Conservation (phyloP, 805 yeast genomes). For the Blastobotrys terrestris region DNA sequence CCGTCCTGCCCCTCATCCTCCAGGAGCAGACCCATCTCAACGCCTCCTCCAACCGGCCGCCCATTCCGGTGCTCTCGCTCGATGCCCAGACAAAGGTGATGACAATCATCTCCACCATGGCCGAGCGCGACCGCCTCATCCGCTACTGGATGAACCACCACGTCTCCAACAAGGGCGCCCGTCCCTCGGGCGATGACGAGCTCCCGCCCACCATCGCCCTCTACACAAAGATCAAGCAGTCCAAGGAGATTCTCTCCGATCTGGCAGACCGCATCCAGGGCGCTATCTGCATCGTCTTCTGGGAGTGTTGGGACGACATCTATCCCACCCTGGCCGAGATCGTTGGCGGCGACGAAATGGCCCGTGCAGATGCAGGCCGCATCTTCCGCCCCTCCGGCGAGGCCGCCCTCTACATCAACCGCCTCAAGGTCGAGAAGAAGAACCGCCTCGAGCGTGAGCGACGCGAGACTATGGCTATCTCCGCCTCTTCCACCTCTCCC, state of each 20-base stretch:
- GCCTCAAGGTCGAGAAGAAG: constrained; percentile 18
- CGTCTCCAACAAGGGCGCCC: constrained; percentile 12
- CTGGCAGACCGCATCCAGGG: constrained; percentile 27
- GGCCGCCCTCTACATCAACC: constrained; percentile 27
- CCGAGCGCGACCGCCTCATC: constrained; percentile 19
- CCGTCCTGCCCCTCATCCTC: constrained; percentile 22
- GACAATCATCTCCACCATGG: constrained; percentile 16
- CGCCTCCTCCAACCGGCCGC: constrained; percentile 5
- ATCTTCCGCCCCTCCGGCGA: constrained; percentile 29
- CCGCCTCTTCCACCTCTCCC: background rate
- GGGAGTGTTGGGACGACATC: constrained; percentile 32
- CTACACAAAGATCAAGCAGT: constrained; percentile 18
- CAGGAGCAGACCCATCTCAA: constrained; percentile 17
- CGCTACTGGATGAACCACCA: constrained; percentile 24
- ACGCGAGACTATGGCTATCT: constrained; percentile 12
- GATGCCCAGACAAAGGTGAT: constrained; percentile 19
- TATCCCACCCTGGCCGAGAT: constrained; percentile 26
- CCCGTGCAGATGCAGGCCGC: constrained; percentile 25
- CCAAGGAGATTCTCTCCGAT: constrained; percentile 23
- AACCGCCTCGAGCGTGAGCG: constrained; percentile 18
- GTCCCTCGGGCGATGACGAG: constrained; percentile 1
- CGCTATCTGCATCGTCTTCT: constrained; percentile 28
- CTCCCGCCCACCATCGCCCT: constrained; percentile 16
- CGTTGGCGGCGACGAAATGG: constrained; percentile 23
- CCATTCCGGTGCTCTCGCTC: constrained; percentile 10